Conservation (phyloP, 208 protist genomes). For the Wallacemonas collosoma region DNA sequence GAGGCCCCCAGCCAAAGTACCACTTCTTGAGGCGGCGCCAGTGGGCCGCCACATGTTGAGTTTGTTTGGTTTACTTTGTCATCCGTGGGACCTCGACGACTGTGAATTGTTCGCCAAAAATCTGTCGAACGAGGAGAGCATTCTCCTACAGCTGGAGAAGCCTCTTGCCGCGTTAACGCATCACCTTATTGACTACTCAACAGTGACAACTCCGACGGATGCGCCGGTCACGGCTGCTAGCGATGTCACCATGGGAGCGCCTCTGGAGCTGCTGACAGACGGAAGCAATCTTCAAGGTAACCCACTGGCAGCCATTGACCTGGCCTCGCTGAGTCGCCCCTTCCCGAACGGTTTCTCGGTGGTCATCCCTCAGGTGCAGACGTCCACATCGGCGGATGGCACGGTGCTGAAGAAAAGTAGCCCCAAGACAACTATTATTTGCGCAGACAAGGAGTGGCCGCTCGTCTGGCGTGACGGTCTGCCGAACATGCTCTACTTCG, state of each 20-base stretch:
- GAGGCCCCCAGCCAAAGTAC: background rate
- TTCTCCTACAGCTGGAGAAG: constrained; percentile 59
- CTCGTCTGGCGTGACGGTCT: constrained; percentile 72
- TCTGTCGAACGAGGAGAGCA: constrained; percentile 39
- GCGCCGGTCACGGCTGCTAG: too few relatives aligned
- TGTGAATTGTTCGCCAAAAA: constrained; percentile 66
- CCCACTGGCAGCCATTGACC: constrained; percentile 61
- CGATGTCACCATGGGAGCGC: too few relatives aligned
- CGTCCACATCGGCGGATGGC: constrained; percentile 60
- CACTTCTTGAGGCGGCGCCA: constrained; percentile 42
- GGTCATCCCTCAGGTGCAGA: constrained; percentile 61
- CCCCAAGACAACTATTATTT: constrained; percentile 48
- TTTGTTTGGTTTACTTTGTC: constrained; percentile 75
- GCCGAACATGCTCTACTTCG: constrained; percentile 87
- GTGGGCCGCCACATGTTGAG: constrained; percentile 56
- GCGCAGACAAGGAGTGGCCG: constrained; percentile 86
- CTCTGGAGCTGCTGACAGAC: too few relatives aligned
- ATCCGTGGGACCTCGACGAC: constrained; percentile 82
- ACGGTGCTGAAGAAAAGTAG: constrained; percentile 72
- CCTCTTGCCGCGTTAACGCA: constrained; percentile 3
- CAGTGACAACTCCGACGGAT: too few relatives aligned
- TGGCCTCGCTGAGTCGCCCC: constrained; percentile 67
- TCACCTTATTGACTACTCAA: constrained; percentile 9
- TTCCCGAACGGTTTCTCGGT: constrained; percentile 87
- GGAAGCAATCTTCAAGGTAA: constrained; percentile 4